phyloP scores from a whole-genome alignment of 257 asterid genomes.

The Avicennia marina region DNA sequence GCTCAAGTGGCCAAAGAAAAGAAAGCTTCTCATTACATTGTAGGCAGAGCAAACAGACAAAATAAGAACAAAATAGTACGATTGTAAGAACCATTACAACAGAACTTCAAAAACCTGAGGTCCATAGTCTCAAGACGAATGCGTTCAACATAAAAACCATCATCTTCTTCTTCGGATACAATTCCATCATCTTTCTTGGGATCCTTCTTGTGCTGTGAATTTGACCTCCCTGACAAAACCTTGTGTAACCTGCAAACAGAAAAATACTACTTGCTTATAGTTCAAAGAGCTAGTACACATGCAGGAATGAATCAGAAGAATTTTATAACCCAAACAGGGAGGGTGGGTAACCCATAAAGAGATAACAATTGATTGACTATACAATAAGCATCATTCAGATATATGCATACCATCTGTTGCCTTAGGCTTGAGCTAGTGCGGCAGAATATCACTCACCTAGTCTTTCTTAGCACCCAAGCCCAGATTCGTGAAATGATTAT shows the following conservation, averaged over 20 bases:
- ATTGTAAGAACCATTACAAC: constrained; percentile 11
- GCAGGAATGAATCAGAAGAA: constrained; percentile 7
- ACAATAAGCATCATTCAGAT: constrained; percentile 7
- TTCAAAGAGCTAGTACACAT: background rate
- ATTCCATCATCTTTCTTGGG: constrained; percentile 48
- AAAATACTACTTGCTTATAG: constrained; percentile 16
- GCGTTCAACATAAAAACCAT: constrained; percentile 74
- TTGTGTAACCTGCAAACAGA: constrained; percentile 50
- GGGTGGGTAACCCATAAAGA: constrained; percentile 10
- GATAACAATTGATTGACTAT: constrained; percentile 14
- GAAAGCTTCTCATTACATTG: background rate
- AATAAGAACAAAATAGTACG: constrained; percentile 3
- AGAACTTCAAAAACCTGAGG: constrained; percentile 50
- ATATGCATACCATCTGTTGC: constrained; percentile 1
- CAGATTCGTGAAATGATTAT: constrained; percentile 67
- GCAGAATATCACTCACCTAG: constrained; percentile 44
- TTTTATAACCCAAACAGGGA: constrained; percentile 4
- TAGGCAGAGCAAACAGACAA: constrained; percentile 11
- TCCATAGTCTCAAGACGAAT: constrained; percentile 87
- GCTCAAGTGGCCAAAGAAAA: constrained; percentile 7
- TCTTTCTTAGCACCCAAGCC: constrained; percentile 74
- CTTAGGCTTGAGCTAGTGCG: constrained; percentile 4
- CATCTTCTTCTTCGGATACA: constrained; percentile 37
- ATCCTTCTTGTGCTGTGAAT: constrained; percentile 30
- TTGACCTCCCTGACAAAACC: constrained; percentile 57